Evolutionary conservation across 2,329 filamentous ascomycete genomes (phyloP).

Genomic region (Aspergillus latus): DNA sequence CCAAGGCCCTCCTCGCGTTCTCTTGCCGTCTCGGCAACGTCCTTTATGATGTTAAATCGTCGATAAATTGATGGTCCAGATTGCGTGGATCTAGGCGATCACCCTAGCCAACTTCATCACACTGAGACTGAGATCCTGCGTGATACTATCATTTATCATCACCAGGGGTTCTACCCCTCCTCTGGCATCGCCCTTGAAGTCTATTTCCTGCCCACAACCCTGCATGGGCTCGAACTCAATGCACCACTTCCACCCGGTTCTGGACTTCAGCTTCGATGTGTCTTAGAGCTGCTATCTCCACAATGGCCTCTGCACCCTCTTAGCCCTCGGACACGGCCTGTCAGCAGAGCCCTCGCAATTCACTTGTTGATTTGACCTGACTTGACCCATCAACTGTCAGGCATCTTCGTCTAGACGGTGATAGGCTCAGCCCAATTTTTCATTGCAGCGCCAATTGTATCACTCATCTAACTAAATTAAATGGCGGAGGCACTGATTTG

Average conservation of each 20-base stretch:
- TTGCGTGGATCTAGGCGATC: slow-evolving; percentile 11
- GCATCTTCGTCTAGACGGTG: not conserved
- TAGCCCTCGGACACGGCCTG: not conserved
- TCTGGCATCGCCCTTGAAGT: not conserved
- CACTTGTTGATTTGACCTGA: not conserved
- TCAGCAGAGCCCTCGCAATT: not conserved
- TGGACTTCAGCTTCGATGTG: not conserved
- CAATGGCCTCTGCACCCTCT: not conserved
- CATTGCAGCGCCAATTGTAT: slow-evolving; percentile 2
- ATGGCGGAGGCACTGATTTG: not conserved
- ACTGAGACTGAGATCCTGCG: slow-evolving; percentile 7
- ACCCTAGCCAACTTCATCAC: slow-evolving; percentile 3
- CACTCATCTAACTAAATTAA: slow-evolving; percentile 6
- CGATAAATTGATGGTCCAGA: not conserved
- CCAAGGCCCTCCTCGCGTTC: slow-evolving; percentile 3
- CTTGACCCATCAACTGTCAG: not conserved
- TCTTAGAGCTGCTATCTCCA: not conserved
- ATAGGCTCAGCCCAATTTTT: slow-evolving; percentile 1
- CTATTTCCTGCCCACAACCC: slow-evolving; percentile 9
- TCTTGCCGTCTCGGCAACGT: slow-evolving; percentile 2
- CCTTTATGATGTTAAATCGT: not conserved
- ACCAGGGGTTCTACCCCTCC: not conserved
- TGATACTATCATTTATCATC: not conserved
- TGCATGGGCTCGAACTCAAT: slow-evolving; percentile 10
- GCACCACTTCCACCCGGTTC: not conserved